Evolutionary conservation across 176 grass and related monocot genomes (phyloP).

Genomic region (Pharus latifolius): DNA sequence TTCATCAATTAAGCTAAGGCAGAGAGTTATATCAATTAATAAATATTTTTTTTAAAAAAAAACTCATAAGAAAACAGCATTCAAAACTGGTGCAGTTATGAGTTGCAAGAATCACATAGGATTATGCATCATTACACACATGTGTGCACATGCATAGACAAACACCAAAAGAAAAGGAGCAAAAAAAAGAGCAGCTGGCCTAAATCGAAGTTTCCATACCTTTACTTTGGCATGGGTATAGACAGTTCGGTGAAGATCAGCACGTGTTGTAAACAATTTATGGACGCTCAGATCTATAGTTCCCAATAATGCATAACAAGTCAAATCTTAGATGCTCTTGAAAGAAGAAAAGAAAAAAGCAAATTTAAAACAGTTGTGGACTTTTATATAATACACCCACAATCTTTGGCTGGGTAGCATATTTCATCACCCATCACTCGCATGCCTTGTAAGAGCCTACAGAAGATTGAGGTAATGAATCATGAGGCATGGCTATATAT

Average conservation of each 20-base stretch:
- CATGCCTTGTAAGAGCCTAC: constrained; percentile 68
- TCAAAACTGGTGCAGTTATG: too few relatives aligned
- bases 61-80: too few relatives aligned
- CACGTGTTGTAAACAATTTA: constrained; percentile 86
- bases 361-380: not conserved
- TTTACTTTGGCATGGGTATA: constrained; percentile 98
- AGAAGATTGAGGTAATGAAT: not conserved
- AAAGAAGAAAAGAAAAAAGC: not conserved
- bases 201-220: constrained; percentile 27
- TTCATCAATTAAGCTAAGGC: too few relatives aligned
- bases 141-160: too few relatives aligned
- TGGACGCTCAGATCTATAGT: constrained; percentile 69
- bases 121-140: too few relatives aligned
- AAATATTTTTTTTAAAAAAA: too few relatives aligned
- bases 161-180: too few relatives aligned
- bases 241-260: constrained; percentile 80
- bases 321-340: not conserved
- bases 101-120: too few relatives aligned
- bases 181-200: too few relatives aligned
- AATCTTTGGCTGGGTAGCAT: constrained; percentile 98
- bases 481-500: not conserved
- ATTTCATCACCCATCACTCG: constrained; percentile 87
- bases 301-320: constrained; percentile 11
- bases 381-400: constrained; percentile 31
- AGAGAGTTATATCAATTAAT: too few relatives aligned